Base-by-base conservation (phyloP, 805 yeast genomes). In the Pichia manshurica region DNA sequence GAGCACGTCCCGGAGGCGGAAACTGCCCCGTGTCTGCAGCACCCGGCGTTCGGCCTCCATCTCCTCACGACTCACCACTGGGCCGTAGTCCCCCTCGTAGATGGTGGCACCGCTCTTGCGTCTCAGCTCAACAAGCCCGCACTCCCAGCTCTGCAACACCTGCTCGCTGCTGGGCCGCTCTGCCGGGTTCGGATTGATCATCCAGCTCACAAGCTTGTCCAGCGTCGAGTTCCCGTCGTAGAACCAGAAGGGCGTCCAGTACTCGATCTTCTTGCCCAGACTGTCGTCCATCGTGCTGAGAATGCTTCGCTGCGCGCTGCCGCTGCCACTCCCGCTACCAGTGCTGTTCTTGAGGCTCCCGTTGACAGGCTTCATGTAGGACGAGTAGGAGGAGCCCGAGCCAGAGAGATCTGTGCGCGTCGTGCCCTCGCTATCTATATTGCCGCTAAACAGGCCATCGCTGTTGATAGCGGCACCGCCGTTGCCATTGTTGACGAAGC, bases 81-180 rank as follows among this genome's bases (percentile, higher is more conserved):
- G 96, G 0, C 98, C 99, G 63, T 77, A 89, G 55, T 93, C 97
- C 17, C 97, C 98, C 68, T 91, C 99, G 59, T 83, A 93, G 53
- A 93, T 85, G 2, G 90, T 84, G 3, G 97, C 96, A 4, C 98
- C 96, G 5, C 96, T 87, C 61, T 84, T 85, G 45, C 96, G 74
- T 51, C 91, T 75, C 46, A 74, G 67, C 54, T 90, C 96, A 35
- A 93, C 90, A 49, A 82, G 76, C 40, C 76, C 73, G 52, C 93
- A 81, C 63, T 93, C 97, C 41, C 75, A 78, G 53, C 82, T 73
- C 46, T 72, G 75, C 47, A 93, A 67, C n/a, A 93, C 72, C 51
- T 80, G 78, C 23, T 69, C 74, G 0, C 95, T 91, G 5, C 83
- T 79, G n/a, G 96, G 96, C 53, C 99, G 72, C 45, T 77, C 76